Percentiles rank a stretch among this genome's conserved stretches.
phyloP scores from a whole-genome alignment of 768 basidiomycete species.

The Lyophyllum shimeji region DNA sequence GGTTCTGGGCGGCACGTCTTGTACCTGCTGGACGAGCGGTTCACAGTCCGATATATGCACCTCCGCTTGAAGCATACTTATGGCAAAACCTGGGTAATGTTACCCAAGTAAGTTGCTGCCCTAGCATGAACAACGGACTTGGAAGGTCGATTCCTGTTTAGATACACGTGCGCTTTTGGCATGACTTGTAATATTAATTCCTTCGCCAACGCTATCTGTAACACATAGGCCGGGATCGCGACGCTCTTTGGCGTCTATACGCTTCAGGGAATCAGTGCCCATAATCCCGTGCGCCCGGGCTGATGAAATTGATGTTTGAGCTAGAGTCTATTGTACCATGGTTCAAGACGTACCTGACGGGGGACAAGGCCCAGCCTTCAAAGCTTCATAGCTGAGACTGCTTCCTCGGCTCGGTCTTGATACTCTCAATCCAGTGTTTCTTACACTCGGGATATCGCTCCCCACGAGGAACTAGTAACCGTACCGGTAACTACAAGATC shows the following conservation, averaged over 20 bases:
- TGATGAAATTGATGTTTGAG: no score
- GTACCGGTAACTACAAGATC: neutral
- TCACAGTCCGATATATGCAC: no score
- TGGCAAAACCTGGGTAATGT: neutral
- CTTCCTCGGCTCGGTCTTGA: conserved; percentile 18
- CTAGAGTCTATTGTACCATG: neutral
- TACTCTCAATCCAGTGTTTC: conserved; percentile 22
- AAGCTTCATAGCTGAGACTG: conserved; percentile 8
- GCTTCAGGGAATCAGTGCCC: no score
- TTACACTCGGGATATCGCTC: conserved; percentile 26
- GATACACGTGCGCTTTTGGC: neutral
- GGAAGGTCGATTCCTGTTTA: neutral
- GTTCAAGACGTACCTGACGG: neutral
- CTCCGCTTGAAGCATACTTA: no score
- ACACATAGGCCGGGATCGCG: neutral
- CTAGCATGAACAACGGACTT: neutral
- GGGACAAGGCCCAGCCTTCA: neutral
- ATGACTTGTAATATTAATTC: neutral
- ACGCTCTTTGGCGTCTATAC: neutral
- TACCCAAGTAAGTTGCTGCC: no score
- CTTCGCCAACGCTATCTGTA: neutral
- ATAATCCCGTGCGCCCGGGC: no score
- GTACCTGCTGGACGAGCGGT: no score
- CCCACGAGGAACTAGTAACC: conserved; percentile 25
- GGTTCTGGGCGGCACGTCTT: no score